Conservation (phyloP, 192 early-diverging fungal species). For the Linnemannia schmuckeri region DNA sequence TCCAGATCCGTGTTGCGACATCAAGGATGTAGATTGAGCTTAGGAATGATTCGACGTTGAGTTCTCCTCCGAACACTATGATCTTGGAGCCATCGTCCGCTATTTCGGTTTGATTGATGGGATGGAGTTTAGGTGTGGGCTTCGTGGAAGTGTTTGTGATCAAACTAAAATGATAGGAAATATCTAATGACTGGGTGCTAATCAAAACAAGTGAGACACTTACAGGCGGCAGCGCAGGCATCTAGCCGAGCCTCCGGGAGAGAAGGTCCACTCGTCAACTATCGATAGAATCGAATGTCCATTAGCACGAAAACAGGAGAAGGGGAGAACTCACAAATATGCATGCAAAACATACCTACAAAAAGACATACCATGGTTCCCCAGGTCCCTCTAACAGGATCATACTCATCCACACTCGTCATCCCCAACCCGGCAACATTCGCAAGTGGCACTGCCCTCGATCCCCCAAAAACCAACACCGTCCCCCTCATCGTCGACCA, state of each 20-base stretch:
- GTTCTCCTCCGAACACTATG: slow-evolving; percentile 35
- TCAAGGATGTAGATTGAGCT: slow-evolving; percentile 33
- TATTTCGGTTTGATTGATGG: neutral
- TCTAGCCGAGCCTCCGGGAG: slow-evolving; percentile 19
- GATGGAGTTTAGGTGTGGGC: neutral
- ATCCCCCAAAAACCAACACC: slow-evolving; percentile 41
- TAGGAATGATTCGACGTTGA: neutral
- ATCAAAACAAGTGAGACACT: neutral
- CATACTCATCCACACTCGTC: slow-evolving; percentile 20
- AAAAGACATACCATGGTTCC: slow-evolving; percentile 1
- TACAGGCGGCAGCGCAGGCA: slow-evolving; percentile 28
- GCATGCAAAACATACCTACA: neutral
- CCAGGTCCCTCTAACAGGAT: slow-evolving; percentile 14
- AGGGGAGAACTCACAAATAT: neutral
- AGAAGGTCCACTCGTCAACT: slow-evolving; percentile 17
- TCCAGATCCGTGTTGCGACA: slow-evolving; percentile 19
- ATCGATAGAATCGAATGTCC: neutral
- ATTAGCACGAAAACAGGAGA: neutral
- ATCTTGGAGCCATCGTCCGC: slow-evolving; percentile 35
- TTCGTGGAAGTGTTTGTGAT: neutral
- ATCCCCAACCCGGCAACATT: slow-evolving; percentile 3
- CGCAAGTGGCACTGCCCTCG: neutral
- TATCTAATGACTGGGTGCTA: neutral
- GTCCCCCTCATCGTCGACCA: slow-evolving; percentile 31
- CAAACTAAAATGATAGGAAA: neutral